Base-by-base conservation (phyloP, 1,284 basidiomycete genomes). In the Sanghuangporus weigelae region DNA sequence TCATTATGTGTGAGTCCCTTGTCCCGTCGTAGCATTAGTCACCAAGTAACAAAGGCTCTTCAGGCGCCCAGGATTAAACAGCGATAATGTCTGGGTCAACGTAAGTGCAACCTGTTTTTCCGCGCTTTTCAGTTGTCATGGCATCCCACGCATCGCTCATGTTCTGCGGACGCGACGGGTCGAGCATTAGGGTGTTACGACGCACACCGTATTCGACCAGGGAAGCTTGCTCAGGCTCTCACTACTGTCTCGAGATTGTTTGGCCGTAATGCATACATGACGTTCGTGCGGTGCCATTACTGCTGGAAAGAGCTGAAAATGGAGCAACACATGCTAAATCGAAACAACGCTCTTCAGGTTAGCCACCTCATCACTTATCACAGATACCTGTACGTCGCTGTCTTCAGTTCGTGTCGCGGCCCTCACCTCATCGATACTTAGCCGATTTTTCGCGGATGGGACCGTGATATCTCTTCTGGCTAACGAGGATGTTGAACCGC, bases 361-460 rank as follows among this genome's bases (percentile, higher is more conserved):
- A 84, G 73, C 72, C 89, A 93, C 69, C 77, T 92, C 50, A 82
- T 93, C 68, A 92, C 89, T 2, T 95, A 94, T 74, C 90, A 93
- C 69, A 87, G 93, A 48, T 92, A 90, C 71, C 78, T 93, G 89
- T 90, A 69, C 73, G 87, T 74, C 14, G 36, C 46, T 23, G 50
- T 16, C 26, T 23, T 26, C 26, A 14, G 50, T 16, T 2, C 31
- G 5, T 11, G 21, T 14, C 7, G 19, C 12, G 50, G 14, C 10
- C 26, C 23, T 35, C 38, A 31, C 19, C 49, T 31, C 7, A 42
- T 8, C 8, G 5, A 7, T 12, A 4, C 77, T 75, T 70, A 89
- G 95, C 46, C 91, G 95, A 8, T 97, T 98, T 79, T 90, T 92
- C 66, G 87, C 93, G 0, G 87, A 94, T 69, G 95, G 95, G 1